These are phyloP conservation scores for Raffaelea deltoideospora DNA, from an alignment of 2,329 filamentous ascomycete species.

Conservation along the genomic window DNA sequence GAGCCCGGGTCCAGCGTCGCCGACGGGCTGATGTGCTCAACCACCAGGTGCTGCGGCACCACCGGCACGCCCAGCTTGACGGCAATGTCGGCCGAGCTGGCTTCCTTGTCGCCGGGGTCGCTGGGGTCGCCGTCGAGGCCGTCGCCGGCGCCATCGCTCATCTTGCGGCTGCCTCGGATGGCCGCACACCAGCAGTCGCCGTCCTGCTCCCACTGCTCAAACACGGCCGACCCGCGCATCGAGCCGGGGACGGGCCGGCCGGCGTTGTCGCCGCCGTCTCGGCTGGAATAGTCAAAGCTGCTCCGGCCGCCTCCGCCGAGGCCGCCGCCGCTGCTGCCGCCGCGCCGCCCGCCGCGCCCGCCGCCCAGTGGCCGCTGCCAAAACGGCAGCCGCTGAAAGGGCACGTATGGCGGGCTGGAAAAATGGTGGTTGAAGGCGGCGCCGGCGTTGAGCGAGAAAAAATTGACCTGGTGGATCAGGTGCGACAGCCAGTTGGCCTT, in stretches of 20 bases:
- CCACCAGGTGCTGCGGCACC: constrained; percentile 51
- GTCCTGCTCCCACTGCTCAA: constrained; percentile 58
- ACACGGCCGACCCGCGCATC: constrained; percentile 27
- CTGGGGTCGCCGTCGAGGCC: neutral
- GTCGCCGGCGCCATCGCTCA: neutral
- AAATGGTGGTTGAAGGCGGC: constrained; percentile 44
- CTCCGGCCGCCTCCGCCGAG: neutral
- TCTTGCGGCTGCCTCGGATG: constrained; percentile 12
- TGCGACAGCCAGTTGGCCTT: constrained; percentile 25
- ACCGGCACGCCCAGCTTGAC: constrained; percentile 44
- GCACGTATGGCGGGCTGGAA: constrained; percentile 42
- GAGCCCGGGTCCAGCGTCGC: constrained; percentile 46
- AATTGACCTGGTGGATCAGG: constrained; percentile 51
- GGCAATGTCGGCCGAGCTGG: constrained; percentile 42
- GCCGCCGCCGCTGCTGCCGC: neutral
- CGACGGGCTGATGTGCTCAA: constrained; percentile 54
- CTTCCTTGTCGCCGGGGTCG: constrained; percentile 15
- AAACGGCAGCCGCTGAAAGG: constrained; percentile 9
- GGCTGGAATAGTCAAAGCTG: neutral
- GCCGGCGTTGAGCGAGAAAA: constrained; percentile 50
- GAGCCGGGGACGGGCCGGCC: constrained; percentile 10
- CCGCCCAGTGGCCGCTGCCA: constrained; percentile 4
- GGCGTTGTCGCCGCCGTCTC: neutral
- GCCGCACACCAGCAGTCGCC: constrained; percentile 81
- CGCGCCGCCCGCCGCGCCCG: neutral